Percentiles rank a stretch among this genome's conserved stretches.
Conservation (phyloP, 345 rosid species). For the Diplotaxis tenuifolia region DNA sequence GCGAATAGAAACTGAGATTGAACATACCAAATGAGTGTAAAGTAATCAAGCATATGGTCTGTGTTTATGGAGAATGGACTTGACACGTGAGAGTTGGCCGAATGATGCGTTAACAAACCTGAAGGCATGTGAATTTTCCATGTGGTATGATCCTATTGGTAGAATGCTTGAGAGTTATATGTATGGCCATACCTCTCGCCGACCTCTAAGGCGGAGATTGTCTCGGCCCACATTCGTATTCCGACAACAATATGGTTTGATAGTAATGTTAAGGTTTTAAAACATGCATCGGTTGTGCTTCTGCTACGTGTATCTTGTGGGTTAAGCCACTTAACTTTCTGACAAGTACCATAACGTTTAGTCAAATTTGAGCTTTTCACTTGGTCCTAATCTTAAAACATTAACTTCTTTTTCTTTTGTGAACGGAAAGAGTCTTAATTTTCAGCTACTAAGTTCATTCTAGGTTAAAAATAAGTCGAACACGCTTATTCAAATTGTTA, state of each 20-base stretch:
- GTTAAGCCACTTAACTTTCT: constrained; percentile 1
- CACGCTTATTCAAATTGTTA: background rate
- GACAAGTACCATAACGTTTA: constrained; percentile 8
- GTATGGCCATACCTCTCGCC: constrained; percentile 23
- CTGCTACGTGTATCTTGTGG: constrained; percentile 14
- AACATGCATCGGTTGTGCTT: background rate
- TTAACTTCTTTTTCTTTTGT: background rate
- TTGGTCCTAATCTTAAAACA: background rate
- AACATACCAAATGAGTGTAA: background rate
- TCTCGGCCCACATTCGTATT: constrained; percentile 27
- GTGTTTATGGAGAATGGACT: background rate
- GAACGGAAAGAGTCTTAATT: background rate
- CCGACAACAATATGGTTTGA: constrained; percentile 5
- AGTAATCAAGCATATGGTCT: background rate
- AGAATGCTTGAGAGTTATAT: constrained; percentile 8
- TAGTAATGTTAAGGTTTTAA: constrained; percentile 1
- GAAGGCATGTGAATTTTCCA: constrained; percentile 13
- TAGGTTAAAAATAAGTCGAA: background rate
- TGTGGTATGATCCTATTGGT: background rate
- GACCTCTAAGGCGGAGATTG: constrained; percentile 31
- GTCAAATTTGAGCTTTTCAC: constrained; percentile 8
- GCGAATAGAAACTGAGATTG: background rate
- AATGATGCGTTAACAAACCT: background rate
- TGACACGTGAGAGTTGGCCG: background rate
- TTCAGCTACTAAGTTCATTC: background rate